Conservation (phyloP, 305 asterid genomes). For the Lippia alba region DNA sequence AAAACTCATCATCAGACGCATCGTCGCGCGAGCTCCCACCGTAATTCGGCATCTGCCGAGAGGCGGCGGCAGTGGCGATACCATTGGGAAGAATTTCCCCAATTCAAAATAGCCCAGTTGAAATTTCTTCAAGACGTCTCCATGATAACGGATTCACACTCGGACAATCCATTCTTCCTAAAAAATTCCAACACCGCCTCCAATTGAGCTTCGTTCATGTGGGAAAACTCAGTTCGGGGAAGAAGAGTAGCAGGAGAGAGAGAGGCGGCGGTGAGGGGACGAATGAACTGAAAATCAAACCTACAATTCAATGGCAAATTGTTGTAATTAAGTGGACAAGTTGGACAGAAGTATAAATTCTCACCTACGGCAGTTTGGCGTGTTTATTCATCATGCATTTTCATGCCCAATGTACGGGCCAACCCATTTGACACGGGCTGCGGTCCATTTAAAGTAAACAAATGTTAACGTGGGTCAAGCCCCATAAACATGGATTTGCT, state of each 20-base stretch:
- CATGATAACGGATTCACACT: conserved; percentile 83
- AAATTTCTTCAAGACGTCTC: conserved; percentile 74
- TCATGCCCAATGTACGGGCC: too few relatives aligned
- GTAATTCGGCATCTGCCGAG: conserved; percentile 28
- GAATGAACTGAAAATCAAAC: too few relatives aligned
- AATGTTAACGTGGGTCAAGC: too few relatives aligned
- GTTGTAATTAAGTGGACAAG: too few relatives aligned
- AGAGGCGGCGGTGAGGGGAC: conserved; percentile 26
- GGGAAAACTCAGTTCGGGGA: background rate
- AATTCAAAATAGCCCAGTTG: conserved; percentile 61
- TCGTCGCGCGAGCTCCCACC: conserved; percentile 35
- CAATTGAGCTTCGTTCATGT: conserved; percentile 62
- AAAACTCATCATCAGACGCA: conserved; percentile 64
- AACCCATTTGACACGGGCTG: too few relatives aligned
- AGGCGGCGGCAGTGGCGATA: conserved; percentile 47
- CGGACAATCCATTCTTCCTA: conserved; percentile 65
- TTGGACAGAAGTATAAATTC: too few relatives aligned
- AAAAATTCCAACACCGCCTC: conserved; percentile 72
- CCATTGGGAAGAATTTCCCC: conserved; percentile 80
- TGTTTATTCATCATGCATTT: too few relatives aligned
- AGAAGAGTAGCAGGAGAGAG: background rate
- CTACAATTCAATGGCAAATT: too few relatives aligned
- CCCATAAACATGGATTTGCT: too few relatives aligned
- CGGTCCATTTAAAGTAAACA: too few relatives aligned
- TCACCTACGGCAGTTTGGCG: too few relatives aligned